phyloP scores from a whole-genome alignment of 2,329 filamentous ascomycete genomes.

The Aureobasidium leucospermi region DNA sequence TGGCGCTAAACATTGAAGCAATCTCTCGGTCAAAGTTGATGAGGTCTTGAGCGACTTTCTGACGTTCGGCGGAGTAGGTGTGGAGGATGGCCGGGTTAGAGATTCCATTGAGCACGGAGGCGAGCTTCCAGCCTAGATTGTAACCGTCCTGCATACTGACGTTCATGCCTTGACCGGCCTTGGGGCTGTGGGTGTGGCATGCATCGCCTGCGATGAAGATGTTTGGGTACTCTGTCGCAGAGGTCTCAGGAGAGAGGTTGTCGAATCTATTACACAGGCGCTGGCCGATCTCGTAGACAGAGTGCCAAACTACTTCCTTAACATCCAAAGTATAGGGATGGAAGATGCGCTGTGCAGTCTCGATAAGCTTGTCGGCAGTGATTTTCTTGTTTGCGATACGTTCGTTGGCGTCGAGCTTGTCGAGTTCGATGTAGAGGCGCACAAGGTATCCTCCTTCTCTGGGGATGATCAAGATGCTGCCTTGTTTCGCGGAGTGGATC shows the following conservation, averaged over 20 bases:
- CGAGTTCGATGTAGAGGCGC: constrained; percentile 30
- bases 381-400: constrained; percentile 6
- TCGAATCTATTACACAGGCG: constrained; percentile 39
- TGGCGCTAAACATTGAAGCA: constrained; percentile 16
- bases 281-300: constrained; percentile 45
- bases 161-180: constrained; percentile 43
- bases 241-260: constrained; percentile 23
- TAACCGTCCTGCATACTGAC: constrained; percentile 38
- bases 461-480: constrained; percentile 74
- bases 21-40: constrained; percentile 38
- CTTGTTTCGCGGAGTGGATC: constrained; percentile 55
- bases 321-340: constrained; percentile 55
- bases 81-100: constrained; percentile 31
- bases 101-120: constrained; percentile 32
- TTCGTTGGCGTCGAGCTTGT: constrained; percentile 35
- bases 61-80: constrained; percentile 36
- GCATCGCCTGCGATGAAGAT: constrained; percentile 46
- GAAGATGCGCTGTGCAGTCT: constrained; percentile 57
- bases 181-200: constrained; percentile 27
- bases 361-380: constrained; percentile 48
- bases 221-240: constrained; percentile 34
- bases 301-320: constrained; percentile 43
- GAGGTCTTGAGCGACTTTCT: constrained; percentile 38
- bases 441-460: constrained; percentile 27
- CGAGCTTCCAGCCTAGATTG: constrained; percentile 40